Evolutionary conservation across 2,329 filamentous ascomycete species (phyloP).

Genomic region (Penicillium fuscoglaucum): DNA sequence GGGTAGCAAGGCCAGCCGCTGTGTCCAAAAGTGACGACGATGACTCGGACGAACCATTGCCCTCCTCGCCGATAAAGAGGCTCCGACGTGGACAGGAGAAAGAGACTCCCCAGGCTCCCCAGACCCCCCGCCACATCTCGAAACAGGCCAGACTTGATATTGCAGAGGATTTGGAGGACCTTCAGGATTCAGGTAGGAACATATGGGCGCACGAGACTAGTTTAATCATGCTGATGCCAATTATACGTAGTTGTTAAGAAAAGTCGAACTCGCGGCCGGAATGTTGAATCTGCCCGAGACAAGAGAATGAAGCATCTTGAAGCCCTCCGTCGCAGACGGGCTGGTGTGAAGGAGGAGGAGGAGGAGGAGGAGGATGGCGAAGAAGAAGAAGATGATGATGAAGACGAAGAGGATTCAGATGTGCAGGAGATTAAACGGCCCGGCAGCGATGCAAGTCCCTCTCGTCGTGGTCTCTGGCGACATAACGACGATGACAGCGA

Average conservation of each 20-base stretch:
- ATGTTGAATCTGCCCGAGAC: conserved; percentile 41
- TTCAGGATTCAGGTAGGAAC: conserved; percentile 45
- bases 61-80: conserved; percentile 31
- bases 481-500: conserved; percentile 32
- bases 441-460: conserved; percentile 3
- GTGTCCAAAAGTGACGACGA: not conserved
- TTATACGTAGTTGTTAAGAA: conserved; percentile 35
- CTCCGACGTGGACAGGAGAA: conserved; percentile 17
- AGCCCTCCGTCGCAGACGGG: conserved; percentile 44
- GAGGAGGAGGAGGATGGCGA: conserved; percentile 14
- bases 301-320: conserved; percentile 46
- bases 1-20: not conserved
- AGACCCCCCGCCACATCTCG: conserved; percentile 23
- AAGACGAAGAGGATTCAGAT: conserved; percentile 19
- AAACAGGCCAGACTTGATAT: conserved; percentile 44
- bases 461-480: conserved; percentile 7
- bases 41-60: not conserved
- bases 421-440: conserved; percentile 12
- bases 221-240: not conserved
- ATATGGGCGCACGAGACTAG: not conserved
- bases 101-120: conserved; percentile 27
- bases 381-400: conserved; percentile 7
- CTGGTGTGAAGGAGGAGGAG: conserved; percentile 39
- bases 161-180: conserved; percentile 47
- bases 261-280: conserved; percentile 44